Conservation (phyloP, 345 rosid genomes). For the Noccaea caerulescens region DNA sequence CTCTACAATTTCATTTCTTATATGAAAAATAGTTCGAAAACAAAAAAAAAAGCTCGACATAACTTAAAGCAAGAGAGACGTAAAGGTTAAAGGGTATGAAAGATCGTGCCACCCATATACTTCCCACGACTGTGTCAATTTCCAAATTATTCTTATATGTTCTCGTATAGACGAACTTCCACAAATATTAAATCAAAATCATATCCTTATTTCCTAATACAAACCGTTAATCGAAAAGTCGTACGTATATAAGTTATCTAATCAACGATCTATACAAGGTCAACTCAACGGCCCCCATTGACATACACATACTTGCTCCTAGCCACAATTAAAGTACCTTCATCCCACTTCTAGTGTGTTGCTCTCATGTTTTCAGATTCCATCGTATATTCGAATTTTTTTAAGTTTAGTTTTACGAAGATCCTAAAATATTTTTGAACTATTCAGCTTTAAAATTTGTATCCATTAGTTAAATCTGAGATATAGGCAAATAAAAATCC, state of each 20-base stretch:
- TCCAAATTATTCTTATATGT: background rate
- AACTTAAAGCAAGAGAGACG: constrained; percentile 6
- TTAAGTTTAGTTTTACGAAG: constrained; percentile 7
- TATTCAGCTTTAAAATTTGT: background rate
- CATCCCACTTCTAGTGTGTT: constrained; percentile 33
- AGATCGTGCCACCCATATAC: constrained; percentile 33
- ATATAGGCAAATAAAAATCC: background rate
- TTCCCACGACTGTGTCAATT: constrained; percentile 11
- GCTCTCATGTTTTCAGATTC: constrained; percentile 33
- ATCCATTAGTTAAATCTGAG: background rate
- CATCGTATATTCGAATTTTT: constrained; percentile 11
- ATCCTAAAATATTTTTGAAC: background rate
- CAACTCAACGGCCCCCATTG: too few relatives aligned
- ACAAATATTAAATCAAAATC: background rate
- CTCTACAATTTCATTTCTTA: background rate
- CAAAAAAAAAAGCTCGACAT: background rate
- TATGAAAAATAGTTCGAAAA: background rate
- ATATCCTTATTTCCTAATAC: too few relatives aligned
- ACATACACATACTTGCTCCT: background rate
- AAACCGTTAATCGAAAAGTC: background rate
- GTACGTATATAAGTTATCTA: background rate
- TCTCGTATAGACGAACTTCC: background rate
- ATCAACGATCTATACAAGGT: background rate
- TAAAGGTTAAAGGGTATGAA: constrained; percentile 3
- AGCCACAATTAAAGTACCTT: constrained; percentile 15